phyloP scores from a whole-genome alignment of 139 green algal species.

The Chlorella sorokiniana region DNA sequence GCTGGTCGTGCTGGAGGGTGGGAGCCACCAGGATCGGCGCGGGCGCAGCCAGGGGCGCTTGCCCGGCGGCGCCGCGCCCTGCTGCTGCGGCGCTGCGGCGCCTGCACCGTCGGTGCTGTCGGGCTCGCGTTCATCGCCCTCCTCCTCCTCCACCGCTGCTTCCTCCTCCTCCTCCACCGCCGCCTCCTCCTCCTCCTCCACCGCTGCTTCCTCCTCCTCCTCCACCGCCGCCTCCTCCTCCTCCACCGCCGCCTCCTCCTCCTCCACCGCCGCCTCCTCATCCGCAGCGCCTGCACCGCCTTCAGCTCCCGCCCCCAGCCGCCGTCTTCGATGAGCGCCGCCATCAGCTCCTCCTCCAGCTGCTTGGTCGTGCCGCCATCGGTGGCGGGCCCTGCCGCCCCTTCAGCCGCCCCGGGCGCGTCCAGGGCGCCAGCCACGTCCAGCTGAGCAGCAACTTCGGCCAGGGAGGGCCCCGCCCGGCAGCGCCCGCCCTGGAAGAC shows the following conservation, averaged over 20 bases:
- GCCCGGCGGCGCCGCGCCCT: too few species aligned
- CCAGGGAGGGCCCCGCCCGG: too few species aligned
- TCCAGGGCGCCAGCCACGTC: neutral
- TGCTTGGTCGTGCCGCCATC: neutral
- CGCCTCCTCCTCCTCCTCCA: neutral
- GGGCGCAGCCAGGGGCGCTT: neutral
- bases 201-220: neutral
- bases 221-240: neutral
- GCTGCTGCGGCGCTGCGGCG: neutral
- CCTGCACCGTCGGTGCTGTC: neutral
- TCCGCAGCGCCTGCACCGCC: neutral
- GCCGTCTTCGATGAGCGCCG: too few species aligned
- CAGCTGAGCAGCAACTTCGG: neutral
- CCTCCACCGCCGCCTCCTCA: neutral
- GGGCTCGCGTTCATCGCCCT: neutral
- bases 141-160: slow-evolving; percentile 1
- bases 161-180: slow-evolving; percentile 16
- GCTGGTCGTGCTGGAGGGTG: neutral
- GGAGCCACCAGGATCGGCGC: neutral
- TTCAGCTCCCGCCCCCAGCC: too few species aligned
- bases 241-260: neutral
- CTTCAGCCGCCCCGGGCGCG: neutral
- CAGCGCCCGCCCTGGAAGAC: too few species aligned
- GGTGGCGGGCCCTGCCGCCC: neutral
- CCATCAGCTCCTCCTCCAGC: slow-evolving; percentile 7